Base-by-base conservation (phyloP, 306 rosid genomes). In the Lithocarpus polystachyus region DNA sequence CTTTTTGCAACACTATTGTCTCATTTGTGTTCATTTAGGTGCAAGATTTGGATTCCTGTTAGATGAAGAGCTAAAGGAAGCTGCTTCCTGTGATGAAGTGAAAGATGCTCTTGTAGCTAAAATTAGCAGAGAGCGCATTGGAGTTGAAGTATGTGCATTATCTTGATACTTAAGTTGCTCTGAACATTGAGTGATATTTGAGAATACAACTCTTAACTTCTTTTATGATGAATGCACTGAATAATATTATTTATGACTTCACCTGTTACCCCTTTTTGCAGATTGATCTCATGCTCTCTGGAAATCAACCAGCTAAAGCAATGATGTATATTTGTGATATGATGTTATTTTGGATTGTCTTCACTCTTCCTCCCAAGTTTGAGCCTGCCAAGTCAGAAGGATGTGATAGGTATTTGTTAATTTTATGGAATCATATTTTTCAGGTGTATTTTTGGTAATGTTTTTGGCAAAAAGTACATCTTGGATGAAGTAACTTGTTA, bases 81-180 rank as follows among this genome's bases (percentile, higher is more conserved):
- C 99, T 82, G 98, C 97, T 72, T 85, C 98, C 45, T 89, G 83
- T 70, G 89, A 88, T 84, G 98, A 91, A 57, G 97, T 95, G 72
- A 92, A 89, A 84, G 85, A 82, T 85, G 99, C 97, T 75, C 89
- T 92, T 12, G 89, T 88, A 26, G 88, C 88, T 77, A 95, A 95
- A 92, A 91, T 95, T 84, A 95, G 97, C 90, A 82, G 92, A 73
- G 98, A 95, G 85, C 92, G 97, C 70, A 88, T 95, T 75, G 99
- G 99, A 79, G 77, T 84, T n/a, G 99, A 95, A 87, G 99, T 88
- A 71, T 72, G 78, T 79, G 69, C 55, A 68, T 73, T 68, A 22
- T 78, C 74, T 74, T 64, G 52, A 71, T 68, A n/a, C 75, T 84
- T 71, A 17, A 28, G 22, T 79, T 37, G 60, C 74, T 78, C 35